Conservation (phyloP, 2,329 filamentous ascomycete species). For the Colletotrichum cuscutae region DNA sequence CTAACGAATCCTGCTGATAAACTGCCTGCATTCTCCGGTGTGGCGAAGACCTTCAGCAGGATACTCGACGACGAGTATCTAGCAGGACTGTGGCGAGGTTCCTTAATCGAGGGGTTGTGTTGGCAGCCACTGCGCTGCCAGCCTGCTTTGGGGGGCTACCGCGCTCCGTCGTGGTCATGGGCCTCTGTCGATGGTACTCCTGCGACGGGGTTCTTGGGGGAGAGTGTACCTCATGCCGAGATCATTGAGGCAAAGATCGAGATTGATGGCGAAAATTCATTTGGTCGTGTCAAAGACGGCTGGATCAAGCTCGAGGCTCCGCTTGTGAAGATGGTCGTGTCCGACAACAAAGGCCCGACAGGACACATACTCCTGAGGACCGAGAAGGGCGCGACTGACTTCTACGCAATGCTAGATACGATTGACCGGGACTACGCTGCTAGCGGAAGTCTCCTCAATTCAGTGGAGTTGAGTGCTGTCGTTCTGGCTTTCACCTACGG, state of each 20-base stretch:
- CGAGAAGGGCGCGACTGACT: neutral
- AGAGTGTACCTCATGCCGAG: neutral
- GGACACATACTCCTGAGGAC: conserved; percentile 4
- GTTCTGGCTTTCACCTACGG: neutral
- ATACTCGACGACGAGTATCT: conserved; percentile 39
- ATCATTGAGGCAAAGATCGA: conserved; percentile 24
- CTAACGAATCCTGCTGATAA: conserved; percentile 39
- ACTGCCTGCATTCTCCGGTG: conserved; percentile 43
- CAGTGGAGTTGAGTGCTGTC: neutral
- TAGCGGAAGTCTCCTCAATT: neutral
- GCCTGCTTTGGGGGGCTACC: neutral
- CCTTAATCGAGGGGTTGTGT: conserved; percentile 7
- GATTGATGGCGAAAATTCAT: conserved; percentile 26
- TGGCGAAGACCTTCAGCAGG: conserved; percentile 39
- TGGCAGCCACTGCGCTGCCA: conserved; percentile 19
- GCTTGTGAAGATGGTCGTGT: conserved; percentile 10
- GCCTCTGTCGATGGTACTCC: conserved; percentile 20
- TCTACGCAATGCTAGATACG: neutral
- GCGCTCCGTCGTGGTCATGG: conserved; percentile 31
- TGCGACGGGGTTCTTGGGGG: neutral
- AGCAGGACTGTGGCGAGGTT: conserved; percentile 42
- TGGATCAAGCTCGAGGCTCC: conserved; percentile 28
- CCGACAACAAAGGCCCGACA: conserved; percentile 12
- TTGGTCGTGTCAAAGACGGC: conserved; percentile 25
- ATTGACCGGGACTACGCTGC: conserved; percentile 1